Evolutionary conservation across 371 early-diverging fungal species (phyloP).

Genomic region (Mucor ambiguus): DNA sequence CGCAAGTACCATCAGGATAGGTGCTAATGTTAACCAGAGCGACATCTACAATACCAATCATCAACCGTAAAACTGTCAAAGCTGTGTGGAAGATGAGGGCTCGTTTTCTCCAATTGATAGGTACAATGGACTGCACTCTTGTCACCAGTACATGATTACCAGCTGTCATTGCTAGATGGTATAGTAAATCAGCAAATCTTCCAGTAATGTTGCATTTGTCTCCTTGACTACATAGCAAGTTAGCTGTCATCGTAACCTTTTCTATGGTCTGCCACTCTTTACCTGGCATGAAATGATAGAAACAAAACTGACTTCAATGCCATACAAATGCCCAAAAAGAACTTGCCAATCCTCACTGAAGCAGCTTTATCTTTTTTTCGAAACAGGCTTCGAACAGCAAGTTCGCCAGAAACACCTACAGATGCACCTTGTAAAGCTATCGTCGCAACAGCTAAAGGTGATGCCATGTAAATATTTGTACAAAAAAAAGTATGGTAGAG

Average conservation of each 20-base stretch:
- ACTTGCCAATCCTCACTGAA: slow-evolving; percentile 19
- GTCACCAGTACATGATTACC: slow-evolving; percentile 34
- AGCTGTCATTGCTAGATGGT: slow-evolving; percentile 42
- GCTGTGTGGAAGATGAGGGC: slow-evolving; percentile 11
- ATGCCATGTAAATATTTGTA: slow-evolving; percentile 16
- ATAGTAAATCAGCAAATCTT: slow-evolving; percentile 37
- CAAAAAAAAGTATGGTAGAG: not conserved
- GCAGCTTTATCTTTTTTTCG: slow-evolving; percentile 16
- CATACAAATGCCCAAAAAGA: slow-evolving; percentile 25
- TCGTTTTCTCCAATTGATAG: slow-evolving; percentile 22
- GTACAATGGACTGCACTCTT: slow-evolving; percentile 36
- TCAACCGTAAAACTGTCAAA: slow-evolving; percentile 21
- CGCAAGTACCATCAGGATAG: slow-evolving; percentile 23
- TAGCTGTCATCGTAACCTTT: not conserved
- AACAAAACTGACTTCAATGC: slow-evolving; percentile 23
- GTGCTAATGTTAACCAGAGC: slow-evolving; percentile 17
- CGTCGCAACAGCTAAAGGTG: slow-evolving; percentile 20
- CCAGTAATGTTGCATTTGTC: slow-evolving; percentile 21
- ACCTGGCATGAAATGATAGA: slow-evolving; percentile 24
- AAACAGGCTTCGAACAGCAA: slow-evolving; percentile 23
- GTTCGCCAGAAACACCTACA: slow-evolving; percentile 19
- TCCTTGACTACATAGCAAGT: slow-evolving; percentile 7
- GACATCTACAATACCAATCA: slow-evolving; percentile 36
- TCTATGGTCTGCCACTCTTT: not conserved
- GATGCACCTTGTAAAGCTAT: slow-evolving; percentile 30